A percentile compares a stretch with the other conserved stretches of the same genome.
These are phyloP conservation scores for Naumovozyma baii DNA, from an alignment of 805 yeast genomes.

Conservation along the genomic window DNA sequence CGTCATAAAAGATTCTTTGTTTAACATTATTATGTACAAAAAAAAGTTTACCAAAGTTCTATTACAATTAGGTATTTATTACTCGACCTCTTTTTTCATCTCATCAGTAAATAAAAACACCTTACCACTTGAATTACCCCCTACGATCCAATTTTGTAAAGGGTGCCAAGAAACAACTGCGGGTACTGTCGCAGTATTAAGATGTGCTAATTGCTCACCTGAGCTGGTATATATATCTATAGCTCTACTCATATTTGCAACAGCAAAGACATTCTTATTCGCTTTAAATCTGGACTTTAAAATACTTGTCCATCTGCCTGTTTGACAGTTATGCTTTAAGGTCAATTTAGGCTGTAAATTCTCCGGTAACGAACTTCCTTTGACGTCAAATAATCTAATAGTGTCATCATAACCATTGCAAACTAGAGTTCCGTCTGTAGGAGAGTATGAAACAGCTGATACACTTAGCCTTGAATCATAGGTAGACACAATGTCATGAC, in stretches of 20 bases:
- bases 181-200: constrained; percentile 82
- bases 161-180: constrained; percentile 84
- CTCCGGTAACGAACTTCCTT: constrained; percentile 15
- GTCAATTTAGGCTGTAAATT: constrained; percentile 52
- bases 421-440: constrained; percentile 55
- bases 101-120: constrained; percentile 44
- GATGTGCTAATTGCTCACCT: constrained; percentile 72
- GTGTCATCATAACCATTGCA: constrained; percentile 92
- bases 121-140: constrained; percentile 93
- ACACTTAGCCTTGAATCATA: constrained; percentile 72
- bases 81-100: not conserved
- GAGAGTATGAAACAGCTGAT: constrained; percentile 72
- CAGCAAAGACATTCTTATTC: constrained; percentile 67
- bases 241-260: constrained; percentile 86
- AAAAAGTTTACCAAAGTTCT: too few relatives aligned
- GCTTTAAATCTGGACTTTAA: constrained; percentile 81
- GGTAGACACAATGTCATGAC: constrained; percentile 38
- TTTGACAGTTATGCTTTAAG: constrained; percentile 84
- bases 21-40: too few relatives aligned
- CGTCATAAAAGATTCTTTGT: not conserved
- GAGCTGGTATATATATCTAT: constrained; percentile 71
- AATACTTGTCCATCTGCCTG: constrained; percentile 95
- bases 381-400: constrained; percentile 58
- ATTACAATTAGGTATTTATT: not conserved
- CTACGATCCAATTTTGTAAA: constrained; percentile 78